Evolutionary conservation across 1,284 basidiomycete genomes (phyloP).

Genomic region (Sporisorium graminicola): DNA sequence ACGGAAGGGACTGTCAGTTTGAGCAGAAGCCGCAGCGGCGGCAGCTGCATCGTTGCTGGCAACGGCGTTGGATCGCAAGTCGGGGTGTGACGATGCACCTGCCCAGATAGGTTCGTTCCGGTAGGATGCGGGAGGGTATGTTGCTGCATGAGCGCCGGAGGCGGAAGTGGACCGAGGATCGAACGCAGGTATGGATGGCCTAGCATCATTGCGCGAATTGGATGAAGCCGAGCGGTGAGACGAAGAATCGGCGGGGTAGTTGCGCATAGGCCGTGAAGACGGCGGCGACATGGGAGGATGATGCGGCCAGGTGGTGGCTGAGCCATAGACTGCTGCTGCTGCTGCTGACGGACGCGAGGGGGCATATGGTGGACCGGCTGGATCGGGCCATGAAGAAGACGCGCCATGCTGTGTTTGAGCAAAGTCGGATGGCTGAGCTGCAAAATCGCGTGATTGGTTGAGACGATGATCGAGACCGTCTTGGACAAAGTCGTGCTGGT

Average conservation of each 20-base stretch:
- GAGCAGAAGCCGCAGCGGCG: not conserved
- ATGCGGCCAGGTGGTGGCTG: constrained; percentile 15
- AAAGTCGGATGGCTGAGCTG: constrained; percentile 5
- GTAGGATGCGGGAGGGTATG: constrained; percentile 17
- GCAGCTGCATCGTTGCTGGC: not conserved
- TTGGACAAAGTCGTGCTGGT: constrained; percentile 10
- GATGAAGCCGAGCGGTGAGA: constrained; percentile 3
- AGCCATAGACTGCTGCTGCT: constrained; percentile 2
- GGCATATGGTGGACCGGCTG: constrained; percentile 1
- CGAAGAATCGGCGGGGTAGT: constrained; percentile 3
- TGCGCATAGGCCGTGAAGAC: constrained; percentile 9
- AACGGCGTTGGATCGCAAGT: constrained; percentile 8
- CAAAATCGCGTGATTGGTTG: not conserved
- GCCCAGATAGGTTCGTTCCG: constrained; percentile 24
- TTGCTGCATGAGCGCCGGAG: not conserved
- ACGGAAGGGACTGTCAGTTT: constrained; percentile 19
- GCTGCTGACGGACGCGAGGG: constrained; percentile 1
- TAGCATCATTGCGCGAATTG: not conserved
- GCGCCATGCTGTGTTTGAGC: constrained; percentile 3
- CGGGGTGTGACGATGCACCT: constrained; percentile 5
- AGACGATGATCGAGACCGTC: not conserved
- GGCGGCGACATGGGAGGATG: constrained; percentile 33
- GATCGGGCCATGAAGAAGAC: constrained; percentile 18
- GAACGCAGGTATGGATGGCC: not conserved
- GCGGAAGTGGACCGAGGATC: not conserved